Conservation (phyloP, 1,139 yeast genomes). For the Suzukiozyma palmioleophila region DNA sequence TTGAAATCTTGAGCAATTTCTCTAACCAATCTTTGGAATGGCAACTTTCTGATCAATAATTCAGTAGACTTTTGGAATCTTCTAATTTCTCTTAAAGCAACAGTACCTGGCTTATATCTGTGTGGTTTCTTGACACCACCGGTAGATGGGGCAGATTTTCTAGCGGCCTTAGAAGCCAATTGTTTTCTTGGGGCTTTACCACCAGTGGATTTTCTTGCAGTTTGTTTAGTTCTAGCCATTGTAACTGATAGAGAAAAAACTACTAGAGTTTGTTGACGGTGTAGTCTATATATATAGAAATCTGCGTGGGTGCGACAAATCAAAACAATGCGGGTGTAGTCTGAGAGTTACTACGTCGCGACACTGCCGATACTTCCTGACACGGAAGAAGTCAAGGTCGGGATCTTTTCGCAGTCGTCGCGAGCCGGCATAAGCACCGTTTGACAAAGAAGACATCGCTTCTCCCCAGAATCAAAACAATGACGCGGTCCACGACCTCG, state of each 20-base stretch:
- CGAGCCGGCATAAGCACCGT: too few species aligned
- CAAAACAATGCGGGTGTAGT: background rate
- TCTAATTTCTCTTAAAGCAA: slow-evolving; percentile 98
- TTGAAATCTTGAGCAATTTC: slow-evolving; percentile 98
- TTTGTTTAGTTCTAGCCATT: slow-evolving; percentile 99
- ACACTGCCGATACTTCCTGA: too few species aligned
- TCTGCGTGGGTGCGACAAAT: too few species aligned
- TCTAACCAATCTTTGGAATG: slow-evolving; percentile 98
- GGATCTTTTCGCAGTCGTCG: too few species aligned
- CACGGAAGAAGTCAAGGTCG: too few species aligned
- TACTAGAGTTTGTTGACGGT: background rate
- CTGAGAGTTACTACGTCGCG: background rate
- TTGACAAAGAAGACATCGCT: too few species aligned
- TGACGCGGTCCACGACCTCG: too few species aligned
- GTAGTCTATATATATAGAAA: slow-evolving; percentile 23
- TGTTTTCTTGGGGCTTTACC: slow-evolving; percentile 99
- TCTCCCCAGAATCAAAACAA: too few species aligned
- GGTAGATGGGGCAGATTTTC: slow-evolving; percentile 96
- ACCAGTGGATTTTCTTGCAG: slow-evolving; percentile 98
- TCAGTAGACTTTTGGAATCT: slow-evolving; percentile 98
- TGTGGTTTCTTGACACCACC: slow-evolving; percentile 99
- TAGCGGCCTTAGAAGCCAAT: slow-evolving; percentile 97
- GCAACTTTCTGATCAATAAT: slow-evolving; percentile 93
- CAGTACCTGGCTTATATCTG: slow-evolving; percentile 99
- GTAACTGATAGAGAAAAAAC: slow-evolving; percentile 10